Evolutionary conservation across 2,329 filamentous ascomycete species (phyloP).

Genomic region (Canariomyces notabilis): DNA sequence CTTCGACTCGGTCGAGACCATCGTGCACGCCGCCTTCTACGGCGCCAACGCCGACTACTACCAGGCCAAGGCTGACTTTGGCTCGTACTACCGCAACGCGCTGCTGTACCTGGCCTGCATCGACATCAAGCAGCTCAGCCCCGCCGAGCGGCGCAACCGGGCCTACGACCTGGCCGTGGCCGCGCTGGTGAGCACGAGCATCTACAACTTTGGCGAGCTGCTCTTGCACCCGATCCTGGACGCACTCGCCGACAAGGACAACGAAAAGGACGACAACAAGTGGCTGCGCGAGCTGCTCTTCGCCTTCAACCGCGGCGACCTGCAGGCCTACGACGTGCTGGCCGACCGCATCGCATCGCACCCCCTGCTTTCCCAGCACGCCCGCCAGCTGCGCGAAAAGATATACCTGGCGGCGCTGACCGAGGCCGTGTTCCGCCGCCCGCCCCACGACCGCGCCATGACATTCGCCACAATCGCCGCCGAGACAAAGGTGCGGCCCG

Average conservation of each 20-base stretch:
- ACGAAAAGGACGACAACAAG: conserved; percentile 67
- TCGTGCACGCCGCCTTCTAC: conserved; percentile 96
- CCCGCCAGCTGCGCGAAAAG: conserved; percentile 87
- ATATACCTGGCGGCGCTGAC: conserved; percentile 95
- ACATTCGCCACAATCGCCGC: conserved; percentile 81
- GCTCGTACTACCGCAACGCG: conserved; percentile 94
- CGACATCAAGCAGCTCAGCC: conserved; percentile 68
- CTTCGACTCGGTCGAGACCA: conserved; percentile 92
- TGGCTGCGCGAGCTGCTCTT: conserved; percentile 97
- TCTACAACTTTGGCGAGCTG: conserved; percentile 99
- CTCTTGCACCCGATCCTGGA: conserved; percentile 94
- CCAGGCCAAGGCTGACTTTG: conserved; percentile 88
- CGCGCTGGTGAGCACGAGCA: conserved; percentile 85
- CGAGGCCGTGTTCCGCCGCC: conserved; percentile 91
- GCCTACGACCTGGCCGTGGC: conserved; percentile 92
- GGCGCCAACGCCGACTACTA: conserved; percentile 93
- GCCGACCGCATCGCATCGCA: conserved; percentile 77
- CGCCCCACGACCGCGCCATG: conserved; percentile 93
- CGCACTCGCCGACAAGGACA: conserved; percentile 62
- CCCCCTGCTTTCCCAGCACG: conserved; percentile 71
- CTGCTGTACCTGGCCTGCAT: conserved; percentile 97
- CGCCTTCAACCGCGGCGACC: conserved; percentile 93
- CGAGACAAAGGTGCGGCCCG: conserved; percentile 84
- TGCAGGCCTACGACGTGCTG: conserved; percentile 79
- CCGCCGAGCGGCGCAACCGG: conserved; percentile 70